These are phyloP conservation scores for Cucurbita moschata DNA, from an alignment of 306 rosid species.

Conservation along the genomic window DNA sequence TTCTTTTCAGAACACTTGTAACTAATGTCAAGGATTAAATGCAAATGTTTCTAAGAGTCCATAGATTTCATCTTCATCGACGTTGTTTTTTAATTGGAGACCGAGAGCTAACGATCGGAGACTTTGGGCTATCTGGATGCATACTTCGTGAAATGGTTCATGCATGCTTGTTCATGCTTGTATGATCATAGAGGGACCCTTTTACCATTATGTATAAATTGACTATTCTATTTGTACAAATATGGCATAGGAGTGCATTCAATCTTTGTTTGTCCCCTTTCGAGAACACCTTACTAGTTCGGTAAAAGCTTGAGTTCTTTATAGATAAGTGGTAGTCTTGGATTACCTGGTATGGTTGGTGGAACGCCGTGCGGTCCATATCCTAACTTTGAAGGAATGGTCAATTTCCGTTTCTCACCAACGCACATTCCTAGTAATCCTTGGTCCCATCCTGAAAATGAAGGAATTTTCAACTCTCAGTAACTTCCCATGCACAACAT, in stretches of 20 bases:
- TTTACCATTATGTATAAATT: too few relatives aligned
- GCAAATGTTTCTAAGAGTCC: background rate
- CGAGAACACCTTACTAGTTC: too few relatives aligned
- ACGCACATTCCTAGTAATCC: slow-evolving; percentile 86
- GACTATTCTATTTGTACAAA: too few relatives aligned
- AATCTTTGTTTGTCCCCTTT: too few relatives aligned
- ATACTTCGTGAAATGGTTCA: too few relatives aligned
- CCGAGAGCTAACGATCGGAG: too few relatives aligned
- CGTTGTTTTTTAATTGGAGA: too few relatives aligned
- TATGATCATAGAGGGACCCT: too few relatives aligned
- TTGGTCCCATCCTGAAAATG: slow-evolving; percentile 88
- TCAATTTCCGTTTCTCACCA: slow-evolving; percentile 94
- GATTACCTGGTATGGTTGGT: slow-evolving; percentile 77
- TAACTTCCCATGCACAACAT: background rate
- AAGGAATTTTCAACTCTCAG: background rate
- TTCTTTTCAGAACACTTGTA: background rate
- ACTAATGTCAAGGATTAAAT: background rate
- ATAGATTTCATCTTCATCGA: background rate
- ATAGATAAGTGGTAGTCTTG: background rate
- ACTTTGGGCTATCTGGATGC: too few relatives aligned
- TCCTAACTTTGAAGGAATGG: slow-evolving; percentile 86
- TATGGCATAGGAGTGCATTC: too few relatives aligned
- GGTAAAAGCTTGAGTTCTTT: too few relatives aligned
- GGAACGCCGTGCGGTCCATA: slow-evolving; percentile 90
- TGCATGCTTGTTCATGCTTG: too few relatives aligned